Evolutionary conservation across 805 yeast genomes (phyloP), one percentile per base, ranked within the genome.

Genomic region (Cyberlindnera americana): DNA sequence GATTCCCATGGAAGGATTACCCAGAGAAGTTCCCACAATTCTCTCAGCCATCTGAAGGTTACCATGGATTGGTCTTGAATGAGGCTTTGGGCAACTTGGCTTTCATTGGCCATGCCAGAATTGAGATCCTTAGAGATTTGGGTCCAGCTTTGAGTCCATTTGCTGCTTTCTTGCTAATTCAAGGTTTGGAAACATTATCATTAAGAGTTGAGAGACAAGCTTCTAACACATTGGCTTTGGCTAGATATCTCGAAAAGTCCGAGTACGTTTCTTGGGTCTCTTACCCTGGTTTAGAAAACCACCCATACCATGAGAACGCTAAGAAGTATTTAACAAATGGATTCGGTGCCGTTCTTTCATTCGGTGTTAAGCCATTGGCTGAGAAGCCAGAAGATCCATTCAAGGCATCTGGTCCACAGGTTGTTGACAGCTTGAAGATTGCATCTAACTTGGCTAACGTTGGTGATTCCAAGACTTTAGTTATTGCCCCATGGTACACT

Each of bases 391-490:
- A 61, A n/a, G 69, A 72, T 44, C 82, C 79, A 47, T 86, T 84
- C 69, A 61, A 77, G 53, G 83, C 80, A 49, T 77, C 90, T 29
- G 88, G 95, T 53, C 90, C 91, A 39, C 75, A 72, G 53, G 87
- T 89, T 45, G 96, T 87, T 45, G 96, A 90, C 64, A 69, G 67
- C 53, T 77, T 93, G 64, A 77, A 87, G 65, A 66, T 93, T 42
- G 95, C 95, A 41, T 83, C 95, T 23, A 86, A 89, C 69, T 78
- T 93, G 60, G 98, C 99, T 35, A 91, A 91, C 57, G 97, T 91
- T 43, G 99, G 99, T 60, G 99, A 91, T 59, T 81, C 91, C 36
- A 93, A 91, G 71, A 87, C 98, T 32, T 75, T 91, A 60, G 95
- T 91, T 43, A 91, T 91, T 64, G 90, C 96, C 39, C 99, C 99